A percentile compares a stretch with the other conserved stretches of the same genome.
These are phyloP conservation scores for Diaporthe ampelina DNA, from an alignment of 2,329 filamentous ascomycete species.

Conservation along the genomic window DNA sequence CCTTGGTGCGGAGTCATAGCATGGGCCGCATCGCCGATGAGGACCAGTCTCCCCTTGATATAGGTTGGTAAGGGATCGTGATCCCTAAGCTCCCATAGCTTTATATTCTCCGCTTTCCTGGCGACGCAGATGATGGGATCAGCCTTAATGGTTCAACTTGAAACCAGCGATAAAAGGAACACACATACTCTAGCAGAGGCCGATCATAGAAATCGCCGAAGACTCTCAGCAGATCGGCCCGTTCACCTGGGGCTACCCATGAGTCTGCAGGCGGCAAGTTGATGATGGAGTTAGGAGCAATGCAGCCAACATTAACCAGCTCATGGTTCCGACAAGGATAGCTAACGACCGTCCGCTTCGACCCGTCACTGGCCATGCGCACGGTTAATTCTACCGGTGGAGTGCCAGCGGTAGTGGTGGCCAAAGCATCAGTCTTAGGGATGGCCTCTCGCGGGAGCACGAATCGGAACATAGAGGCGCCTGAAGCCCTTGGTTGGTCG, in stretches of 20 bases:
- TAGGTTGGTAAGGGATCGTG: background rate
- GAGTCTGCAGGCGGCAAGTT: background rate
- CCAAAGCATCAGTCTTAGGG: background rate
- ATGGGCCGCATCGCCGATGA: background rate
- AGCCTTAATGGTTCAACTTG: too few species aligned
- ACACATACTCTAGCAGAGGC: background rate
- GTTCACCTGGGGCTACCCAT: background rate
- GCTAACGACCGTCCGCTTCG: background rate
- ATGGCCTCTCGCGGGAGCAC: background rate
- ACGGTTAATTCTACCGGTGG: background rate
- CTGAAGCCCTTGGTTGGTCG: background rate
- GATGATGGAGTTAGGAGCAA: background rate
- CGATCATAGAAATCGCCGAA: background rate
- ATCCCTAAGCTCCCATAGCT: background rate
- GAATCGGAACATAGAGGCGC: background rate
- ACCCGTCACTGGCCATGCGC: background rate
- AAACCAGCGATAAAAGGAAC: too few species aligned
- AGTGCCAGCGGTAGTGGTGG: background rate
- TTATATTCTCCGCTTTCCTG: background rate
- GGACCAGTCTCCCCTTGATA: background rate
- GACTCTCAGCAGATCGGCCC: background rate
- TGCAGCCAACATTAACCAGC: background rate
- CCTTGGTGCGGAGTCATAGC: background rate
- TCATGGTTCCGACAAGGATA: background rate
- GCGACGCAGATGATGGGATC: background rate